phyloP scores from a whole-genome alignment of 108 stramenopile species.

The Hondaea fermentalgiana region DNA sequence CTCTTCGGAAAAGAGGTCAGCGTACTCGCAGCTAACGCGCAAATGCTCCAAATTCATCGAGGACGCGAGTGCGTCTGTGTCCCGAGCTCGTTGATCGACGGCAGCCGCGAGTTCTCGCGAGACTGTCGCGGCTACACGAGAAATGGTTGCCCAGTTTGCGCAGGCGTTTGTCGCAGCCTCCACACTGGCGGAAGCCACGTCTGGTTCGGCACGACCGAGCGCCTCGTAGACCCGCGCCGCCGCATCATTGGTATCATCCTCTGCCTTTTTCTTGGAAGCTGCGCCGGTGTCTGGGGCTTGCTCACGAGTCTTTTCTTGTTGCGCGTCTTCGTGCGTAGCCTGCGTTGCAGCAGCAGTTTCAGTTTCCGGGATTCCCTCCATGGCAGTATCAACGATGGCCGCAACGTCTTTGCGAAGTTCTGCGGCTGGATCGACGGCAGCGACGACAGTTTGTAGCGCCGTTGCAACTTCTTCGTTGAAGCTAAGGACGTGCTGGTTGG shows the following conservation, averaged over 20 bases:
- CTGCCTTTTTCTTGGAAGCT: background rate
- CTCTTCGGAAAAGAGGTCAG: background rate
- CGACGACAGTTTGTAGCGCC: background rate
- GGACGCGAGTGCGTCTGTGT: background rate
- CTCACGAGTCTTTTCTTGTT: too few species aligned
- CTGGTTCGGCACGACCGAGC: background rate
- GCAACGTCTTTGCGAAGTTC: background rate
- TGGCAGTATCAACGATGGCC: background rate
- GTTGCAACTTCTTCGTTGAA: background rate
- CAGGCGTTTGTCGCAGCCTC: background rate
- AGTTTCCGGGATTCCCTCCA: too few species aligned
- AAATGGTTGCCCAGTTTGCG: background rate
- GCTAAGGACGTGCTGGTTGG: background rate
- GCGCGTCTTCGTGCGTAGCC: too few species aligned
- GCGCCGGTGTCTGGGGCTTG: too few species aligned
- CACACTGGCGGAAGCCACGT: background rate
- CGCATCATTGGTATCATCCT: background rate
- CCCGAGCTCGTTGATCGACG: background rate
- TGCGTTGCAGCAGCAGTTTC: too few species aligned
- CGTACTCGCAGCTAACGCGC: background rate
- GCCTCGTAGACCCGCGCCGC: background rate
- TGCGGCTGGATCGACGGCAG: background rate
- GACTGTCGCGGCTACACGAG: background rate
- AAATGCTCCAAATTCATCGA: background rate
- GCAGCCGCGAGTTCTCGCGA: background rate